Conservation (phyloP, 305 asterid species). For the Fraxinus sp. region DNA sequence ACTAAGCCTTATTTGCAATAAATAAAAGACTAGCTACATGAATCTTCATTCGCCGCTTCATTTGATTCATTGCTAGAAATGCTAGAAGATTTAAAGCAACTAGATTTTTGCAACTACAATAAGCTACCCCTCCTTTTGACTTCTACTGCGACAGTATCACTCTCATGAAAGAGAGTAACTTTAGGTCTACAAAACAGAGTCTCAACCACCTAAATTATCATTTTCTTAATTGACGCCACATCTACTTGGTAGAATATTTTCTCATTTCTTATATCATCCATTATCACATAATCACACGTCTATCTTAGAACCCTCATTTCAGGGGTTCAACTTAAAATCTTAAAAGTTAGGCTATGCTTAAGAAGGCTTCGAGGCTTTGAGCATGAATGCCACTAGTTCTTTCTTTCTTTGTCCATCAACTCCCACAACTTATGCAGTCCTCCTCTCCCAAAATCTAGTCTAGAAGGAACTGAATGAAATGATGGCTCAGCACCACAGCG, state of each 20-base stretch:
- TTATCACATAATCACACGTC: not conserved
- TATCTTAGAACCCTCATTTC: not conserved
- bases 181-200: not conserved
- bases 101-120: not conserved
- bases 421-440: not conserved
- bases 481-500: not conserved
- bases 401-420: not conserved
- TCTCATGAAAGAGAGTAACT: not conserved
- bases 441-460: not conserved
- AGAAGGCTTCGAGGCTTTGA: not conserved
- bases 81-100: not conserved
- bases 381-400: not conserved
- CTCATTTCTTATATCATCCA: not conserved
- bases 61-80: not conserved
- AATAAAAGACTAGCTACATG: not conserved
- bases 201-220: not conserved
- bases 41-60: not conserved
- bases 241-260: not conserved
- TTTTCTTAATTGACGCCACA: not conserved
- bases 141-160: not conserved
- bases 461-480: slow-evolving; percentile 8
- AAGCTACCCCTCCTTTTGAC: not conserved
- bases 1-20: not conserved
- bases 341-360: not conserved
- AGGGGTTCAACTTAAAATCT: not conserved